These are phyloP conservation scores for Thelonectria olida DNA, from an alignment of 2,329 filamentous ascomycete species.

Conservation along the genomic window DNA sequence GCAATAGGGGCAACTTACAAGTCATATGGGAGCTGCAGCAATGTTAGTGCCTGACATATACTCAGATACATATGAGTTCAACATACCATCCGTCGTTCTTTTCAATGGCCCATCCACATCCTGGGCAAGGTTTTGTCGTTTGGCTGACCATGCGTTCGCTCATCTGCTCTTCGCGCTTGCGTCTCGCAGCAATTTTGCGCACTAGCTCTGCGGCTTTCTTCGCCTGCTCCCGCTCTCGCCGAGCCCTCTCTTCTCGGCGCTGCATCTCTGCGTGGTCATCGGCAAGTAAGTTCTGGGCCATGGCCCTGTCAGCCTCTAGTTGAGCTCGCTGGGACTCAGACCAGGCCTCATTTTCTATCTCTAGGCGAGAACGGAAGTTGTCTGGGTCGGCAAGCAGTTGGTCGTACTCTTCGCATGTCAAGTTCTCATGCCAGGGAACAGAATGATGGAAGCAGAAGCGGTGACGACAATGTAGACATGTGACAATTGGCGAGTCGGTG, in stretches of 20 bases:
- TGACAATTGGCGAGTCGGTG: slow-evolving; percentile 50
- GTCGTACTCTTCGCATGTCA: slow-evolving; percentile 56
- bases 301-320: slow-evolving; percentile 53
- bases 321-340: slow-evolving; percentile 56
- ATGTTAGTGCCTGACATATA: slow-evolving; percentile 34
- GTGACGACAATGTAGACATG: slow-evolving; percentile 50
- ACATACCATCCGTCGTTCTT: slow-evolving; percentile 54
- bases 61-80: background rate
- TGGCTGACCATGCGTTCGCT: slow-evolving; percentile 40
- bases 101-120: slow-evolving; percentile 50
- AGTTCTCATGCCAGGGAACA: slow-evolving; percentile 52
- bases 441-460: slow-evolving; percentile 55
- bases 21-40: slow-evolving; percentile 50
- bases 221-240: slow-evolving; percentile 33
- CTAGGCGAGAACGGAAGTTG: slow-evolving; percentile 50
- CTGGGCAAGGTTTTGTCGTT: slow-evolving; percentile 51
- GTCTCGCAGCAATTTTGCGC: slow-evolving; percentile 39
- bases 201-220: slow-evolving; percentile 40
- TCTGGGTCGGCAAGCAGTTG: slow-evolving; percentile 47
- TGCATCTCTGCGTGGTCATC: slow-evolving; percentile 42
- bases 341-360: slow-evolving; percentile 45
- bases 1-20: slow-evolving; percentile 45
- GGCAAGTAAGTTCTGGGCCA: slow-evolving; percentile 44
- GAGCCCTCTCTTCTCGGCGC: slow-evolving; percentile 34
- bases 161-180: slow-evolving; percentile 47